Evolutionary conservation across 176 grass and related monocot genomes (phyloP).

Genomic region (Cocos nucifera): DNA sequence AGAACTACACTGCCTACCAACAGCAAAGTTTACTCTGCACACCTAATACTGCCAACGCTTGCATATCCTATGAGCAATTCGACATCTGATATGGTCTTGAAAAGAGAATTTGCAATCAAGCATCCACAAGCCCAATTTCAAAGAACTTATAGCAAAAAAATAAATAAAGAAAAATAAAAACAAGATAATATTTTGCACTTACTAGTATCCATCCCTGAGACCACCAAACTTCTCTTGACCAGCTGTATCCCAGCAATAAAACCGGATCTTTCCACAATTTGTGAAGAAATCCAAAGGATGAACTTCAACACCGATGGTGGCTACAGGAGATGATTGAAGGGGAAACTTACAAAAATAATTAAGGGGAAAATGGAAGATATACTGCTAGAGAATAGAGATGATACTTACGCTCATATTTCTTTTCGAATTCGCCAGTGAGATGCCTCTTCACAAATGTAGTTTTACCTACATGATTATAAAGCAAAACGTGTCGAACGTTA

Average conservation of each 20-base stretch:
- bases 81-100: too few relatives aligned
- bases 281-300: constrained; percentile 17
- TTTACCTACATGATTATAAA: constrained; percentile 42
- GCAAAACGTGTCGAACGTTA: too few relatives aligned
- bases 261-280: constrained; percentile 20
- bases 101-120: not conserved
- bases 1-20: too few relatives aligned
- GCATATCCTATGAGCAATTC: too few relatives aligned
- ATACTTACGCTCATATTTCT: constrained; percentile 25
- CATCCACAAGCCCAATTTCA: not conserved
- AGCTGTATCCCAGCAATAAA: constrained; percentile 15
- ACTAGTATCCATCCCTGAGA: constrained; percentile 17
- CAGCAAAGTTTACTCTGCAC: too few relatives aligned
- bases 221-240: constrained; percentile 22
- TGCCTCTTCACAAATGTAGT: constrained; percentile 95
- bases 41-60: too few relatives aligned
- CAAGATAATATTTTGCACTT: not conserved
- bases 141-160: not conserved
- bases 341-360: too few relatives aligned
- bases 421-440: constrained; percentile 85
- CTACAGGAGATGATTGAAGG: not conserved
- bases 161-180: not conserved
- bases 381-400: not conserved
- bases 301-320: constrained; percentile 19
- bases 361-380: too few relatives aligned